phyloP scores from a whole-genome alignment of 306 rosid genomes.

The Citrullus amarus region DNA sequence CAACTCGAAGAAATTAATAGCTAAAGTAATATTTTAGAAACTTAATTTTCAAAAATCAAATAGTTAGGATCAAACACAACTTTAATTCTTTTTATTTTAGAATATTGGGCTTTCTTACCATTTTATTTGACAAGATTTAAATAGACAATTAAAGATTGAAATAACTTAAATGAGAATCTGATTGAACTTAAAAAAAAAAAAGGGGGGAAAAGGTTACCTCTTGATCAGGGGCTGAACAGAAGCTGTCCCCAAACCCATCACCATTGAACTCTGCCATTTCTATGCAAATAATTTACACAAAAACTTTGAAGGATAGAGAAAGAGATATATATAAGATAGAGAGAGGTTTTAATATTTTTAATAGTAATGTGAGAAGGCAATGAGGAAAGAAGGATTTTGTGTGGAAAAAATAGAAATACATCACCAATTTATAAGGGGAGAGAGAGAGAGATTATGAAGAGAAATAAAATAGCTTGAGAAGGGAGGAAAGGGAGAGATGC shows the following conservation, averaged over 20 bases:
- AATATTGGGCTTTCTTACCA: no score
- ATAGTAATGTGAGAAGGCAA: no score
- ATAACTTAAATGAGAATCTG: no score
- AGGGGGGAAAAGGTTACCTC: conserved; percentile 24
- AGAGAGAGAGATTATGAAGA: conserved; percentile 9
- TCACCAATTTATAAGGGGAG: not conserved
- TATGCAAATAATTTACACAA: conserved; percentile 4
- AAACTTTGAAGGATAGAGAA: not conserved
- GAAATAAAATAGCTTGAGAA: conserved; percentile 27
- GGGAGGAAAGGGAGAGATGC: conserved; percentile 38
- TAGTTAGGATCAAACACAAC: no score
- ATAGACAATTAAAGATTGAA: no score
- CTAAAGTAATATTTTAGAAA: no score
- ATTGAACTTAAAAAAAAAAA: no score
- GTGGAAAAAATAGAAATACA: not conserved
- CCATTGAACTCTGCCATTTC: conserved; percentile 61
- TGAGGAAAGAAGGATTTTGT: not conserved
- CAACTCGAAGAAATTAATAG: no score
- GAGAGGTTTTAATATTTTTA: no score
- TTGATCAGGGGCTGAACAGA: conserved; percentile 31
- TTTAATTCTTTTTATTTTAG: no score
- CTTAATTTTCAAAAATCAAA: no score
- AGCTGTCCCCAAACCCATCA: conserved; percentile 30
- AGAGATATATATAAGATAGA: conserved; percentile 3
- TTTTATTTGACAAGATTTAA: no score